Percentiles rank a stretch among this genome's conserved stretches.
phyloP scores from a whole-genome alignment of 1,284 basidiomycete genomes.

The Microstroma glucosiphilum region DNA sequence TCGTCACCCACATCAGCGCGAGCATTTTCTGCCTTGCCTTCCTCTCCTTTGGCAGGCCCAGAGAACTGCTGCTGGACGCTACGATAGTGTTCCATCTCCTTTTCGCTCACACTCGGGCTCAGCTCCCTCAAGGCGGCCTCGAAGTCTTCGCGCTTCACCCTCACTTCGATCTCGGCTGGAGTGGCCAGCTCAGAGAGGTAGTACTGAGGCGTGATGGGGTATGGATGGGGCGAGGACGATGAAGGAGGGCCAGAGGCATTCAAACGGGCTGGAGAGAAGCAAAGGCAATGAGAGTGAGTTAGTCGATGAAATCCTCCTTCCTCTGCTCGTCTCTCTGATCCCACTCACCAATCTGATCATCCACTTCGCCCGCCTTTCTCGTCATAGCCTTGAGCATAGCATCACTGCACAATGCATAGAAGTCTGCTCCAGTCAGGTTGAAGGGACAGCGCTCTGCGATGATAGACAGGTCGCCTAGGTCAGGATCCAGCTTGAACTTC shows the following conservation, averaged over 20 bases:
- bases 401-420: constrained; percentile 94
- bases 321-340: constrained; percentile 10
- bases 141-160: constrained; percentile 72
- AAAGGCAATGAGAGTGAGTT: not conserved
- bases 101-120: constrained; percentile 77
- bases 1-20: not conserved
- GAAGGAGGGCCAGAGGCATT: constrained; percentile 51
- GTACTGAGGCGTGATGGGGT: constrained; percentile 81
- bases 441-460: constrained; percentile 78
- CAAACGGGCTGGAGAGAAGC: not conserved
- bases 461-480: constrained; percentile 62
- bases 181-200: constrained; percentile 80
- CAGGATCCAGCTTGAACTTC: constrained; percentile 69
- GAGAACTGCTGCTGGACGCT: constrained; percentile 67
- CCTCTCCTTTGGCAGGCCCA: constrained; percentile 13
- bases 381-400: constrained; percentile 94
- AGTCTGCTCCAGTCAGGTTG: constrained; percentile 75
- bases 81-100: constrained; percentile 83
- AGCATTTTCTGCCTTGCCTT: not conserved
- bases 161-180: constrained; percentile 66
- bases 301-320: not conserved
- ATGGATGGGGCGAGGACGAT: constrained; percentile 60
- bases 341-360: constrained; percentile 25
- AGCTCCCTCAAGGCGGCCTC: constrained; percentile 67
- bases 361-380: constrained; percentile 73